Conservation (phyloP, 2,329 filamentous ascomycete genomes). For the Gliomastix tumulicola region DNA sequence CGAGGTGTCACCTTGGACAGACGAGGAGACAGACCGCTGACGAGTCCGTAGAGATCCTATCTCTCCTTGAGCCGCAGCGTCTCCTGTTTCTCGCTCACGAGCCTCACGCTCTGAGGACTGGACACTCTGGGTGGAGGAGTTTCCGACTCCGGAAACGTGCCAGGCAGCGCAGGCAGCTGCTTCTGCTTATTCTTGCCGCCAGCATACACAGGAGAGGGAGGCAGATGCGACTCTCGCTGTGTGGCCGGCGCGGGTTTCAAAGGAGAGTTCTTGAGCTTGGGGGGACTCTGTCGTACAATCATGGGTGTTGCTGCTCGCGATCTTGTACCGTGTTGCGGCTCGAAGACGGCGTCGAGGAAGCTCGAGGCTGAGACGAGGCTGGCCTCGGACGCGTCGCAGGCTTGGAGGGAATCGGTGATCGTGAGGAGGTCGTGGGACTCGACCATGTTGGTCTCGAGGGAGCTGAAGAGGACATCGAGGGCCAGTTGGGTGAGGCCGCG, state of each 20-base stretch:
- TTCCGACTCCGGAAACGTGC: no score
- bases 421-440: constrained; percentile 50
- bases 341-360: constrained; percentile 77
- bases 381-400: constrained; percentile 76
- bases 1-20: background rate
- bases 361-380: constrained; percentile 64
- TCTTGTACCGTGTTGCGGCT: constrained; percentile 48
- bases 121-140: no score
- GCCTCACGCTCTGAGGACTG: constrained; percentile 37
- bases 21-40: constrained; percentile 7
- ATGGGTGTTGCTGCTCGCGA: constrained; percentile 65
- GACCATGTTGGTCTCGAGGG: constrained; percentile 65
- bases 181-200: no score
- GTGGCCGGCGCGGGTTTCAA: constrained; percentile 16
- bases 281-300: constrained; percentile 42
- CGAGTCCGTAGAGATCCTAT: no score
- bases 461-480: constrained; percentile 83
- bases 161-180: no score
- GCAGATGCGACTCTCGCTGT: no score
- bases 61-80: constrained; percentile 14
- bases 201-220: no score
- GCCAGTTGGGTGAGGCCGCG: constrained; percentile 87
- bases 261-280: constrained; percentile 17
- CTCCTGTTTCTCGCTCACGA: constrained; percentile 25
- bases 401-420: constrained; percentile 66